Evolutionary conservation across 1,284 basidiomycete genomes (phyloP).

Genomic region (Naganishia albida): DNA sequence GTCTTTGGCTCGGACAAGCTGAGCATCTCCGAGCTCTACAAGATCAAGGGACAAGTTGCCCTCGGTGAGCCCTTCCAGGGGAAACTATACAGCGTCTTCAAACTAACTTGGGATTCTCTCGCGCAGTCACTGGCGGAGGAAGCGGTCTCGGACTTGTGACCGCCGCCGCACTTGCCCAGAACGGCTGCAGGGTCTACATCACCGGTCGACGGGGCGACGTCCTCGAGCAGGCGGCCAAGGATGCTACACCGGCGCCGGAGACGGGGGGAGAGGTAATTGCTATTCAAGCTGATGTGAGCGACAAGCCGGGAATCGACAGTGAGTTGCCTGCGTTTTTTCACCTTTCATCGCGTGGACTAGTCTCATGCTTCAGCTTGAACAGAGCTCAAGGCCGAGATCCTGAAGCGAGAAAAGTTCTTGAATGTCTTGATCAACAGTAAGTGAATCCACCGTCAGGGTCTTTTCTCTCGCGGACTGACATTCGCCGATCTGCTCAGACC

Average conservation of each 20-base stretch:
- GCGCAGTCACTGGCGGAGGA: conserved; percentile 46
- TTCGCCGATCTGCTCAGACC: conserved; percentile 37
- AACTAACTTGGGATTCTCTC: too few species aligned
- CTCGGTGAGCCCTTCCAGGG: conserved; percentile 41
- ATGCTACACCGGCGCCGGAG: conserved; percentile 32
- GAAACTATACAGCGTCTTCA: not conserved
- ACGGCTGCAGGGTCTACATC: conserved; percentile 54
- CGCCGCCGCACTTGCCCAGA: conserved; percentile 47
- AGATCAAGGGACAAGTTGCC: conserved; percentile 48
- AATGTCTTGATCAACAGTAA: conserved; percentile 47
- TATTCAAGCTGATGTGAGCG: conserved; percentile 47
- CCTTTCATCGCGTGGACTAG: not conserved
- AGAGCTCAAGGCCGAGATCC: conserved; percentile 42
- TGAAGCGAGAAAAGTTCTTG: conserved; percentile 43
- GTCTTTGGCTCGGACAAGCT: conserved; percentile 39
- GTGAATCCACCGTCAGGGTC: conserved; percentile 23
- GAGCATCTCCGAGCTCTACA: conserved; percentile 43
- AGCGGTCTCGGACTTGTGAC: conserved; percentile 48
- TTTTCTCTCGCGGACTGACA: not conserved
- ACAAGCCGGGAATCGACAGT: conserved; percentile 49
- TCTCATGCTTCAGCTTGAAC: not conserved
- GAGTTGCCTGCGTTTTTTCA: conserved; percentile 27
- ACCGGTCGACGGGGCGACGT: conserved; percentile 50
- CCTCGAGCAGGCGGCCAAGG: conserved; percentile 43
- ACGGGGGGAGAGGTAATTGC: conserved; percentile 43